Base-by-base conservation (phyloP, 208 protist species). In the Crithidia thermophila region DNA sequence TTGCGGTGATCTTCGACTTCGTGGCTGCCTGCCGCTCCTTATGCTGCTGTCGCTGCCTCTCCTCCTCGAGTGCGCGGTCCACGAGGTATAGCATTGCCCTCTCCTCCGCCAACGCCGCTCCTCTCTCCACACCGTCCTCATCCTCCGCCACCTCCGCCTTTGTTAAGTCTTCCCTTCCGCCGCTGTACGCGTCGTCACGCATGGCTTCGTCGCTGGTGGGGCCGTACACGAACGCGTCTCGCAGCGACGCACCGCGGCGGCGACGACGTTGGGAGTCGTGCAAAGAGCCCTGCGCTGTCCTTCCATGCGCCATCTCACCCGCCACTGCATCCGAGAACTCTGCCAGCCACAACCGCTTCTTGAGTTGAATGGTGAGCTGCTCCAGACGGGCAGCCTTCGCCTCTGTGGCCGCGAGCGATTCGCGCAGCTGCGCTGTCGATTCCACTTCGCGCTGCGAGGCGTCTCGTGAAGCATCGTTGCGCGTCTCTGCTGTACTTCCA, bases 341-440 rank as follows among this genome's bases (percentile, higher is more conserved):
- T 5, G 59, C 40, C 18, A 75, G 57, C 47, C 78, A 79, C 20
- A 84, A 40, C n/a, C 69, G 73, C 68, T 88, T 85, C 73, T 88
- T 88, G 31, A 88, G 75, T 23, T 63, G 66, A 20, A 81, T 49
- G 31, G 72, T 74, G 51, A 78, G 72, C 40, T 73, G 66, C 59
- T 85, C 73, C 9, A 88, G 65, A 7, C 74, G 75, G 28, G 56
- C 71, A n/a, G 76, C 67, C 21, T 63, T 60, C 6, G 42, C 51
- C 43, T 75, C 52, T 13, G 69, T 34, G 7, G 20, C 55, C 2
- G 43, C 51, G 18, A 75, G 60, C 5, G 42, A 21, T 45, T 62
- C 40, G n/a, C 61, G 56, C 39, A 65, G 52, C 27, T 33, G 67
- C 46, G 58, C 43, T 21, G 27, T 14, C 52, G 63, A 28, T 66